phyloP scores from a whole-genome alignment of 805 yeast species.

The Maudiozyma saulgeensis region DNA sequence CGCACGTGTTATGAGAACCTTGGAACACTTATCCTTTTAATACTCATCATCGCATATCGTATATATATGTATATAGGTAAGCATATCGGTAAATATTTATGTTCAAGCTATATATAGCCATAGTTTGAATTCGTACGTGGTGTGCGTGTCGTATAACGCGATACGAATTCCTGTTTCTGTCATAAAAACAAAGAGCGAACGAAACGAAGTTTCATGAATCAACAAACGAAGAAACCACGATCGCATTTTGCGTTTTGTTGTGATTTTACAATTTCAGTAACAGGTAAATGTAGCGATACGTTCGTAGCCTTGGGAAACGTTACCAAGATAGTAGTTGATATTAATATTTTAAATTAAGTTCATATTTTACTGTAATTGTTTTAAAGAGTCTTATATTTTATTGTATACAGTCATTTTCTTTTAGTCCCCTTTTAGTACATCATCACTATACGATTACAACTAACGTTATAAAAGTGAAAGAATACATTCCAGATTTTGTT shows the following conservation, averaged over 20 bases:
- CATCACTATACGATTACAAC: too few species aligned
- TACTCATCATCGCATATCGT: neutral
- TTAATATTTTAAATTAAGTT: too few species aligned
- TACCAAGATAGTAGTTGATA: too few species aligned
- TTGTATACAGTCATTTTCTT: too few species aligned
- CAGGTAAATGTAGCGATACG: too few species aligned
- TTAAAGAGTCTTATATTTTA: too few species aligned
- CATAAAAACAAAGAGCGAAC: neutral
- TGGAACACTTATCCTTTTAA: constrained; percentile 58
- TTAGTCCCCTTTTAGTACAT: too few species aligned
- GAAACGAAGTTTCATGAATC: neutral
- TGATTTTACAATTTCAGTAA: neutral
- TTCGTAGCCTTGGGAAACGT: too few species aligned
- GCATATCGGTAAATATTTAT: neutral
- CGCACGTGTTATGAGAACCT: constrained; percentile 48
- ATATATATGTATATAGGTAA: neutral
- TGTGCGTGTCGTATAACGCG: neutral
- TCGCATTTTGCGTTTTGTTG: neutral
- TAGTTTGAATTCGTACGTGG: neutral
- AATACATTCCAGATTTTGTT: too few species aligned
- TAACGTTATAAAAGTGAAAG: too few species aligned
- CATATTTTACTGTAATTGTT: too few species aligned
- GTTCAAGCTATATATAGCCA: neutral
- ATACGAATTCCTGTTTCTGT: neutral
- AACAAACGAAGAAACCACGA: neutral